A percentile compares a stretch with the other conserved stretches of the same genome.
Evolutionary conservation across 2,329 filamentous ascomycete species (phyloP).

Genomic region (Geosmithia putterillii): DNA sequence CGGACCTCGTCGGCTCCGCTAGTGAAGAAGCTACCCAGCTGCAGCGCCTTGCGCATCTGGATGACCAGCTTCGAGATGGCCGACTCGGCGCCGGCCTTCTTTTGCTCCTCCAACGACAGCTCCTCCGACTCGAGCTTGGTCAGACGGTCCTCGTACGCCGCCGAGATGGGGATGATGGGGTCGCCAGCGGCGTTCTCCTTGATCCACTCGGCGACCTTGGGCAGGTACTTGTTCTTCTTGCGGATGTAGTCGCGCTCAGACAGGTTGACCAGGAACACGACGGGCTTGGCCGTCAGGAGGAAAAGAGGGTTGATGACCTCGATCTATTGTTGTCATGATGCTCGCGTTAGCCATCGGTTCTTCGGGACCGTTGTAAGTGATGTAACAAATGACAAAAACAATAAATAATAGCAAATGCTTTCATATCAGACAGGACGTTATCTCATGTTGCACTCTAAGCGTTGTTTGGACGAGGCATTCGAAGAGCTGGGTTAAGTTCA

Average conservation of each 20-base stretch:
- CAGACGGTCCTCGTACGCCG: conserved; percentile 85
- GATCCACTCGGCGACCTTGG: conserved; percentile 90
- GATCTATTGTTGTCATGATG: conserved; percentile 43
- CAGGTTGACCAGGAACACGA: conserved; percentile 93
- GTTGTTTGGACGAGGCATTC: conserved; percentile 69
- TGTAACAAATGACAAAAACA: not conserved
- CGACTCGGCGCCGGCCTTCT: conserved; percentile 76
- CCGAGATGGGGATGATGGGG: conserved; percentile 85
- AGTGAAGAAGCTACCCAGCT: conserved; percentile 94
- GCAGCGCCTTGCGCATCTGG: conserved; percentile 85
- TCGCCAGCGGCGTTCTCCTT: conserved; percentile 81
- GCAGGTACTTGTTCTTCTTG: conserved; percentile 98
- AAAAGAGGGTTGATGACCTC: conserved; percentile 96
- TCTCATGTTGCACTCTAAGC: conserved; percentile 76
- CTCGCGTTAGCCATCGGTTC: conserved; percentile 9
- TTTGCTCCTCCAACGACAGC: conserved; percentile 73
- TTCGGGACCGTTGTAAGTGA: too few relatives aligned
- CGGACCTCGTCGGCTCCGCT: conserved; percentile 90
- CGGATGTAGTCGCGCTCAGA: conserved; percentile 95
- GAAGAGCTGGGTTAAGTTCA: conserved; percentile 99
- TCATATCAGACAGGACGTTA: conserved; percentile 59
- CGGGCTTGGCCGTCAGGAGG: conserved; percentile 90
- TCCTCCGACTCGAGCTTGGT: conserved; percentile 68
- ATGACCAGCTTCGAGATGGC: conserved; percentile 83
- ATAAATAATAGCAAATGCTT: conserved; percentile 7